A percentile compares a stretch with the other conserved stretches of the same genome.
Evolutionary conservation across 345 rosid species (phyloP).

Genomic region (Brassica juncea): DNA sequence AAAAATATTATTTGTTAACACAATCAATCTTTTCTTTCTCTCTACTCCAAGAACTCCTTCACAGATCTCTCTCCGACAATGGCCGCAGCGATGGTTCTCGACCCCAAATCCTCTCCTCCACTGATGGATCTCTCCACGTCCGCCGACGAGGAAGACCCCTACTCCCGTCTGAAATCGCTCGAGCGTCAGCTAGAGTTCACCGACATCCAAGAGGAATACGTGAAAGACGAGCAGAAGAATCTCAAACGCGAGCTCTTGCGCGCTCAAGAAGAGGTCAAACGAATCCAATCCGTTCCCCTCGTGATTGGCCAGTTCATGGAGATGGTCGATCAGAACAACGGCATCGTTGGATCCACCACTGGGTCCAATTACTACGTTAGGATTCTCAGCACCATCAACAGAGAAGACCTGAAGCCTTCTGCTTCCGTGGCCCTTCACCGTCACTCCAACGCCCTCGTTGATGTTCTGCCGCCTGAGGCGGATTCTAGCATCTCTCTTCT

Average conservation of each 20-base stretch:
- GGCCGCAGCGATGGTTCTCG: conserved; percentile 63
- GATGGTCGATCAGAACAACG: conserved; percentile 99
- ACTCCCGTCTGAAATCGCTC: conserved; percentile 72
- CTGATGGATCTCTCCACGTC: conserved; percentile 18
- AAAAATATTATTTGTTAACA: no score
- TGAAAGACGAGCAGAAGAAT: conserved; percentile 96
- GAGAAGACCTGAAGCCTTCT: conserved; percentile 92
- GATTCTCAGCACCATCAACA: conserved; percentile 87
- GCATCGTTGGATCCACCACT: conserved; percentile 98
- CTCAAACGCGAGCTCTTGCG: conserved; percentile 84
- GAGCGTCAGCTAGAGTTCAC: conserved; percentile 86
- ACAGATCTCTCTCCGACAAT: conserved; percentile 38
- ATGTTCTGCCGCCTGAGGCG: conserved; percentile 97
- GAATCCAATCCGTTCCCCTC: conserved; percentile 94
- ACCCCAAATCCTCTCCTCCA: conserved; percentile 49
- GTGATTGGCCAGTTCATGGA: conserved; percentile 99
- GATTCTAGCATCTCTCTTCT: conserved; percentile 97
- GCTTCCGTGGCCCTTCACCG: conserved; percentile 99
- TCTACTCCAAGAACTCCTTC: conserved; percentile 27
- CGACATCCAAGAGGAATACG: conserved; percentile 93
- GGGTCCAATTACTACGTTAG: conserved; percentile 96
- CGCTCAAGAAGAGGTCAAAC: conserved; percentile 96
- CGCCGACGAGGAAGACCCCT: conserved; percentile 82
- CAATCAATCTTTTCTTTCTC: conserved; percentile 32
- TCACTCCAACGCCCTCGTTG: conserved; percentile 94